phyloP scores from a whole-genome alignment of 163 green algal species.

The Chlorella variabilis region DNA sequence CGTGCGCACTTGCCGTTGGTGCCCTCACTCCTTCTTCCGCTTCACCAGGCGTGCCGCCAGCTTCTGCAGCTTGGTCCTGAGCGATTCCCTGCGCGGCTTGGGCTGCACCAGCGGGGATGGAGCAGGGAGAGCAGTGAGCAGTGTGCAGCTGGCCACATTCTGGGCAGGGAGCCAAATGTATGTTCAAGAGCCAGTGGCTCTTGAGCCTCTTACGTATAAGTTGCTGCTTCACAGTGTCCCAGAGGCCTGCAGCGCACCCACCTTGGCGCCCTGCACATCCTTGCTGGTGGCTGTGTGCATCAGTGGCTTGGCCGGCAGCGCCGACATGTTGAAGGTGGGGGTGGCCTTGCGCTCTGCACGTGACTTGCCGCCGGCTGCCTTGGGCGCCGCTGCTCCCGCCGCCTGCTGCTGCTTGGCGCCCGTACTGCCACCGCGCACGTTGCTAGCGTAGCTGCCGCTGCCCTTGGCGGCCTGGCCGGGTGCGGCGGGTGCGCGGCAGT shows the following conservation, averaged over 20 bases:
- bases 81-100: not conserved
- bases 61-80: constrained; percentile 32
- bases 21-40: constrained; percentile 30
- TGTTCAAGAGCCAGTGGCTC: no score
- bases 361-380: not conserved
- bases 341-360: not conserved
- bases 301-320: constrained; percentile 22
- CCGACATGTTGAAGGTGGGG: not conserved
- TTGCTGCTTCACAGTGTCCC: no score
- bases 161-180: no score
- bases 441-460: not conserved
- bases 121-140: not conserved
- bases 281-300: constrained; percentile 7
- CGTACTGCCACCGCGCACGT: not conserved
- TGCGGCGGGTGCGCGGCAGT: not conserved
- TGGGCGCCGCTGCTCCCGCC: not conserved
- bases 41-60: constrained; percentile 23
- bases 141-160: no score
- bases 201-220: no score
- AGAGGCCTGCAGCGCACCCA: not conserved
- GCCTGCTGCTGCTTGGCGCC: not conserved
- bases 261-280: constrained; percentile 3
- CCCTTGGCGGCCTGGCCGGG: not conserved
- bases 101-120: not conserved
- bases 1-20: no score